These are phyloP conservation scores for Capsella rubella DNA, from an alignment of 441 rosid species.

Conservation along the genomic window DNA sequence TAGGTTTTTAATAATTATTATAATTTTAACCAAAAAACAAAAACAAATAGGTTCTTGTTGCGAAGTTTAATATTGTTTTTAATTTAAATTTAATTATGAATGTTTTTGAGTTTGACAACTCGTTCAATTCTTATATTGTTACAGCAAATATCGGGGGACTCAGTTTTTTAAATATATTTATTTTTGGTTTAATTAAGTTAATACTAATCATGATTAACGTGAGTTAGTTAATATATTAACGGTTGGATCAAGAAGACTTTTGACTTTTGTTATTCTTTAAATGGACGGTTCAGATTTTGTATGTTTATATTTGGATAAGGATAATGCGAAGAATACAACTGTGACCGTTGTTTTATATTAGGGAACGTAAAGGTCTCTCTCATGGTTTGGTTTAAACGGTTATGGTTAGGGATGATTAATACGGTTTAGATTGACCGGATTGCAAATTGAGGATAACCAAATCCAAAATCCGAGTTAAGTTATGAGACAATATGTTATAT, in stretches of 20 bases:
- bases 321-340: background rate
- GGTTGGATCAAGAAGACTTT: slow-evolving; percentile 4
- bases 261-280: slow-evolving; percentile 15
- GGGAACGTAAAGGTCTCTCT: no score
- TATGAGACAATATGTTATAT: no score
- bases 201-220: slow-evolving; percentile 1
- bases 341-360: background rate
- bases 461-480: no score
- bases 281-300: slow-evolving; percentile 16
- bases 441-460: no score
- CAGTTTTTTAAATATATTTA: background rate
- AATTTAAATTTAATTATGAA: no score
- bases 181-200: background rate
- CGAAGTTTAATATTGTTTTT: background rate
- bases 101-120: slow-evolving; percentile 15
- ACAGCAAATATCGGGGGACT: slow-evolving; percentile 40
- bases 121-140: slow-evolving; percentile 29
- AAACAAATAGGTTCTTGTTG: slow-evolving; percentile 27
- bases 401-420: no score
- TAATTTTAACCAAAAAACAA: background rate
- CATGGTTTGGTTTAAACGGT: no score
- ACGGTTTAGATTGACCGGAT: no score
- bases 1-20: slow-evolving; percentile 10
- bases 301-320: slow-evolving; percentile 8
- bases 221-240: background rate